phyloP scores from a whole-genome alignment of 768 basidiomycete species.

The Russula ochroleuca region DNA sequence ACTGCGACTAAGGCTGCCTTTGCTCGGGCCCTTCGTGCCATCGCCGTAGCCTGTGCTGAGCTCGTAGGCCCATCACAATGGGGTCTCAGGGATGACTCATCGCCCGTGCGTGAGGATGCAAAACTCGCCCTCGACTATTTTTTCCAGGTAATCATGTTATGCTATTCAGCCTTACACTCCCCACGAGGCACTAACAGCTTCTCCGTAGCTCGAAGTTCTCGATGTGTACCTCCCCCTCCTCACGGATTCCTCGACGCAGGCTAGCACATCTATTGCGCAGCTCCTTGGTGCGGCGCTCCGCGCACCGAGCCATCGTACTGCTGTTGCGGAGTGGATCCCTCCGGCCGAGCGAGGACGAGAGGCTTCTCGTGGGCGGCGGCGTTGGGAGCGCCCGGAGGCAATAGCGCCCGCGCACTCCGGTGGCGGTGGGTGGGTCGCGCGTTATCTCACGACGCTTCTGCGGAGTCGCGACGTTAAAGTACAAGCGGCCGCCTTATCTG shows the following conservation, averaged over 20 bases:
- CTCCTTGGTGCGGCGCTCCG: conserved; percentile 54
- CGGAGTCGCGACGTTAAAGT: conserved; percentile 53
- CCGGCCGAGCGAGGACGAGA: conserved; percentile 51
- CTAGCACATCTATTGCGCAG: conserved; percentile 51
- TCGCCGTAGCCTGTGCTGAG: conserved; percentile 59
- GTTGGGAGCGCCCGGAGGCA: conserved; percentile 65
- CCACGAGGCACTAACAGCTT: conserved; percentile 11
- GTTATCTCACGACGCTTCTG: conserved; percentile 47
- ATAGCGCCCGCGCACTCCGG: conserved; percentile 35
- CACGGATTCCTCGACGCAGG: conserved; percentile 40
- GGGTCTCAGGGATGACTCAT: conserved; percentile 50
- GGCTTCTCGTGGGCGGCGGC: conserved; percentile 50
- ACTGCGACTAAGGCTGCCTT: conserved; percentile 50
- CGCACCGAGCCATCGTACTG: conserved; percentile 44
- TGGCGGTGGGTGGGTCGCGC: conserved; percentile 56
- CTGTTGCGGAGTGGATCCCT: conserved; percentile 61
- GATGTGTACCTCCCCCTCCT: conserved; percentile 68
- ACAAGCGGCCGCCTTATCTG: conserved; percentile 62
- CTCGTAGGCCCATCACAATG: conserved; percentile 65
- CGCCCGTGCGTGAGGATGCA: conserved; percentile 46
- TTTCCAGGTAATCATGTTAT: conserved; percentile 46
- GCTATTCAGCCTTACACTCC: not conserved
- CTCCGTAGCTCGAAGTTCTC: conserved; percentile 49
- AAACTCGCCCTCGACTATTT: conserved; percentile 54
- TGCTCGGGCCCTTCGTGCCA: conserved; percentile 56